Base-by-base conservation (phyloP, 345 rosid species). In the Xanthoceras sorbifolium region DNA sequence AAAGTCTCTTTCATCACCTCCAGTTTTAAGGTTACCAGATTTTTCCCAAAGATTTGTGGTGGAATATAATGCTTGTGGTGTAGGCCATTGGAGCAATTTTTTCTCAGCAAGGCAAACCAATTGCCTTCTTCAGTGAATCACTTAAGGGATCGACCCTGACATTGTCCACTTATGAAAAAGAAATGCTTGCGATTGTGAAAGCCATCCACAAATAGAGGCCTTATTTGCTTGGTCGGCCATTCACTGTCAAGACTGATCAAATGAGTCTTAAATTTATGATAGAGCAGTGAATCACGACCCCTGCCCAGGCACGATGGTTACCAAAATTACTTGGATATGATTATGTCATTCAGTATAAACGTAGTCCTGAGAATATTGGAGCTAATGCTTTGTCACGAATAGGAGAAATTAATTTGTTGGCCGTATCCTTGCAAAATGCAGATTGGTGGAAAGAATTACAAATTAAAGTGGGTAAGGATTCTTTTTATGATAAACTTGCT, bases 311-410 rank as follows among this genome's bases (percentile, higher is more conserved):
- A 0, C 2, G 18, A 0, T 31, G 48, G 75, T 5, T 71, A 0
- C 26, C 64, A 3, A 71, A 57, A 71, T 4, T 71, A 3, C 40
- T 71, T 6, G 64, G 75, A 20, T 71, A 50, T 31, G 64, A 54
- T 31, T 71, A 50, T 22, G 9, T 0, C 3, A 54, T 71, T 11
- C 23, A 50, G 12, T 71, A 54, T 32, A 52, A 9, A 1, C 54
- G 22, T 17, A 29, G 28, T 4, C 3, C 1, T 6, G 64, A 54
- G 10, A 71, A 71, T 34, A n/a, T 54, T 28, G 75, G 25, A 5
- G 28, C 31, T 1, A 0, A 71, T 55, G 38, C 28, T 9, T 20
- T 71, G 54, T 71, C 75, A 3, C 3, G 20, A 7, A 7, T 28
- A 0, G 9, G 3, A 4, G 40, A 55, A 29, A 1, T 8, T 6